Conservation (phyloP, 331 rosid species). For the Rosa hybrid region DNA sequence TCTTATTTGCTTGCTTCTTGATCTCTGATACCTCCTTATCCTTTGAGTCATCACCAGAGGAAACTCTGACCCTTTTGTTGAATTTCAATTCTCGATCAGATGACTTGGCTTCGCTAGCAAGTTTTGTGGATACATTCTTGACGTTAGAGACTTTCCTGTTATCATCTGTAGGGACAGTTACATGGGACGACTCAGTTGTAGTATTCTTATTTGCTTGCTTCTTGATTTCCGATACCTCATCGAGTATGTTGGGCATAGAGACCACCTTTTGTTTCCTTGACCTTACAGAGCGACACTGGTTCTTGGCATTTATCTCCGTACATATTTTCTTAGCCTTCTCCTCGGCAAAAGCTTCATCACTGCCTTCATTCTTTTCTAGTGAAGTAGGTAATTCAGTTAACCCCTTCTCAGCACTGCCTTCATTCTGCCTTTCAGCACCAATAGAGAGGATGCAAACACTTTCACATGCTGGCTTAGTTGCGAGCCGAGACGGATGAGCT, state of each 20-base stretch:
- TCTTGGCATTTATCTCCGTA: slow-evolving; percentile 20
- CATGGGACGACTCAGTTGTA: slow-evolving; percentile 27
- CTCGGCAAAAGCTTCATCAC: slow-evolving; percentile 24
- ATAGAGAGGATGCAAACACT: slow-evolving; percentile 34
- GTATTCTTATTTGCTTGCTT: slow-evolving; percentile 32
- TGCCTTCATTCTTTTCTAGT: slow-evolving; percentile 37
- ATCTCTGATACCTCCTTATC: slow-evolving; percentile 25
- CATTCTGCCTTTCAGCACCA: slow-evolving; percentile 27
- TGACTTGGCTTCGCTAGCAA: slow-evolving; percentile 31
- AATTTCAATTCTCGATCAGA: slow-evolving; percentile 25
- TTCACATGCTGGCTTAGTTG: slow-evolving; percentile 27
- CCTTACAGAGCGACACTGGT: slow-evolving; percentile 20
- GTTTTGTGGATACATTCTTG: slow-evolving; percentile 20
- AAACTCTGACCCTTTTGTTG: slow-evolving; percentile 41
- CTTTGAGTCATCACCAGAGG: slow-evolving; percentile 29
- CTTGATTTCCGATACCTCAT: slow-evolving; percentile 30
- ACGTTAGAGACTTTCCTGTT: slow-evolving; percentile 21
- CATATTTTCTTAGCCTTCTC: slow-evolving; percentile 36
- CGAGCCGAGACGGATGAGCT: slow-evolving; percentile 24
- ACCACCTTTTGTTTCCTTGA: slow-evolving; percentile 45
- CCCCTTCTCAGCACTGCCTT: slow-evolving; percentile 19
- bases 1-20: slow-evolving; percentile 36
- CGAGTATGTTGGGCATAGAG: slow-evolving; percentile 30
- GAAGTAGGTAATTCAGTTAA: slow-evolving; percentile 23
- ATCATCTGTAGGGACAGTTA: slow-evolving; percentile 26